Evolutionary conservation across 768 basidiomycete species (phyloP).

Genomic region (Pleurotus sapidus): DNA sequence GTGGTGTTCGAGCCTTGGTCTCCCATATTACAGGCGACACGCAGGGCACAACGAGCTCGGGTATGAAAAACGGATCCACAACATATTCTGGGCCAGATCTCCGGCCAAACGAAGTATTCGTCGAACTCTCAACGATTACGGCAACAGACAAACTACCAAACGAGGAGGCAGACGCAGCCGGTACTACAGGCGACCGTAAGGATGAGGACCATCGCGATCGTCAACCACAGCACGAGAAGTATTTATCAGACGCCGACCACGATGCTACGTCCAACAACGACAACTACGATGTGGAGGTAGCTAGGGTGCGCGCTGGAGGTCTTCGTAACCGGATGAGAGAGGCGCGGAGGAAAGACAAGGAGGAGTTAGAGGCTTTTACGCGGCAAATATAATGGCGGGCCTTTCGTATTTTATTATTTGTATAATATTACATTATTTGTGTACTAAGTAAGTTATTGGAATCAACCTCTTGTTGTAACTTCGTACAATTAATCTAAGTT

Average conservation of each 20-base stretch:
- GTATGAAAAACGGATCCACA: background rate
- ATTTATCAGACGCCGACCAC: no score
- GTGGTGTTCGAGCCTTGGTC: background rate
- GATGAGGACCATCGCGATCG: background rate
- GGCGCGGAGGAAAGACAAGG: background rate
- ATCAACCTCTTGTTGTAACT: no score
- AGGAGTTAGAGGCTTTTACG: background rate
- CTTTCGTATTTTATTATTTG: no score
- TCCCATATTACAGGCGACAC: background rate
- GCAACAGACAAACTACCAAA: background rate
- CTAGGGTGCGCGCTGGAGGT: background rate
- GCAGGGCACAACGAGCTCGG: background rate
- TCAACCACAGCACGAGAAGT: no score
- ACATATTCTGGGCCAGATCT: background rate
- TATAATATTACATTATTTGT: no score
- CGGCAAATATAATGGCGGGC: background rate
- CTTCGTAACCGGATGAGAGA: background rate
- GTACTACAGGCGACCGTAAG: background rate
- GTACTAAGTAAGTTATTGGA: no score
- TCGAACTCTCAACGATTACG: background rate
- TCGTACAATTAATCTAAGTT: no score
- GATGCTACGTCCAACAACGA: background rate
- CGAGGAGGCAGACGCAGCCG: no score
- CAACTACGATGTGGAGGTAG: background rate
- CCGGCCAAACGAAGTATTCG: background rate